Evolutionary conservation across 2,329 filamentous ascomycete species (phyloP).

Genomic region (Aspergillaceae sp.): DNA sequence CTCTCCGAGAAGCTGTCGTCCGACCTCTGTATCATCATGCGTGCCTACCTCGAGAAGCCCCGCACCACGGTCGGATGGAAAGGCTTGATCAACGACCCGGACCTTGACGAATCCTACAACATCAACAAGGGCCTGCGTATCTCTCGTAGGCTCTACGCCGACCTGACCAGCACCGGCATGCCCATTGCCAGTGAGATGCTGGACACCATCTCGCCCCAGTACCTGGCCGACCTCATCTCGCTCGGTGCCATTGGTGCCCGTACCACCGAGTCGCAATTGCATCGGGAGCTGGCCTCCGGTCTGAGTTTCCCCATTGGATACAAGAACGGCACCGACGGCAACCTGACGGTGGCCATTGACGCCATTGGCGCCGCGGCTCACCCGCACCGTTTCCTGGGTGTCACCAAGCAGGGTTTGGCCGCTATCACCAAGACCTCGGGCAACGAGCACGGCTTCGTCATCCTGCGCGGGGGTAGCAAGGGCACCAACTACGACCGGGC

Average conservation of each 20-base stretch:
- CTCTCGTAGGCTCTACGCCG: slow-evolving; percentile 86
- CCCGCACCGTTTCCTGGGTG: slow-evolving; percentile 91
- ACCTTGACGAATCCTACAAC: slow-evolving; percentile 93
- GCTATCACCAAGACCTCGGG: slow-evolving; percentile 89
- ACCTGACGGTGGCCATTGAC: slow-evolving; percentile 83
- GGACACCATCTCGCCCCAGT: slow-evolving; percentile 97
- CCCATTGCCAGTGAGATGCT: slow-evolving; percentile 98
- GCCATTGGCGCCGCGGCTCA: slow-evolving; percentile 67
- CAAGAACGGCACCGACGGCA: slow-evolving; percentile 98
- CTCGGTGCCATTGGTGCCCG: slow-evolving; percentile 91
- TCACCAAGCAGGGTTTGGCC: slow-evolving; percentile 93
- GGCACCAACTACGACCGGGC: slow-evolving; percentile 91
- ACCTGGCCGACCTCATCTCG: slow-evolving; percentile 89
- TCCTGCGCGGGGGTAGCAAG: slow-evolving; percentile 80
- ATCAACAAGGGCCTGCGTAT: slow-evolving; percentile 97
- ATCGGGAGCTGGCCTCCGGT: slow-evolving; percentile 89
- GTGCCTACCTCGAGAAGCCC: slow-evolving; percentile 97
- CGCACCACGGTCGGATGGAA: slow-evolving; percentile 98
- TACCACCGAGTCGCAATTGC: slow-evolving; percentile 92
- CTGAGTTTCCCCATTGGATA: slow-evolving; percentile 97
- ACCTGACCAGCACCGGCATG: slow-evolving; percentile 78
- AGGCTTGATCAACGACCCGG: slow-evolving; percentile 96
- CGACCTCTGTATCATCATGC: slow-evolving; percentile 91
- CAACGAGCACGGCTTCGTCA: slow-evolving; percentile 96
- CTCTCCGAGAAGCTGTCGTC: slow-evolving; percentile 70